Percentiles rank a stretch among this genome's conserved stretches.
Conservation (phyloP, 805 yeast species). For the Candida tibetensis region DNA sequence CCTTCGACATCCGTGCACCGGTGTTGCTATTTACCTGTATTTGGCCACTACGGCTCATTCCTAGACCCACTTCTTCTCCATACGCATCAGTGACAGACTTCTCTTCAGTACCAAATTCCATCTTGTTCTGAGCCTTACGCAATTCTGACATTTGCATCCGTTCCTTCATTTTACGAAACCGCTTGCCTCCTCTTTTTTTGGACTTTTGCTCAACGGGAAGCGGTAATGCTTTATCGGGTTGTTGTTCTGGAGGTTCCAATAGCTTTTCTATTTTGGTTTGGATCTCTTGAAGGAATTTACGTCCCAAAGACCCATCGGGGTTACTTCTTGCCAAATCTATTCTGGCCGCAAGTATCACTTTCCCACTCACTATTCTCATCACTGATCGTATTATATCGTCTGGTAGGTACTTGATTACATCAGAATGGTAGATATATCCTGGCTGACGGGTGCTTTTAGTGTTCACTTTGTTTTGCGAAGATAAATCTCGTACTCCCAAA, state of each 20-base stretch:
- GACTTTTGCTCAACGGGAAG: slow-evolving; percentile 72
- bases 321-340: slow-evolving; percentile 55
- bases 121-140: slow-evolving; percentile 77
- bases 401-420: slow-evolving; percentile 57
- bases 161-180: slow-evolving; percentile 77
- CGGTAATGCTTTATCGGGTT: slow-evolving; percentile 61
- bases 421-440: slow-evolving; percentile 66
- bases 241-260: slow-evolving; percentile 70
- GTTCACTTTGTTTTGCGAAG: slow-evolving; percentile 20
- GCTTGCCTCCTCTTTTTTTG: slow-evolving; percentile 82
- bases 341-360: slow-evolving; percentile 77
- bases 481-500: slow-evolving; percentile 54
- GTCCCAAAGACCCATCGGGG: slow-evolving; percentile 54
- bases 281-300: slow-evolving; percentile 58
- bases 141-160: slow-evolving; percentile 77
- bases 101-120: slow-evolving; percentile 79
- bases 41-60: slow-evolving; percentile 52
- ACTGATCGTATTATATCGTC: slow-evolving; percentile 63
- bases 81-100: slow-evolving; percentile 56
- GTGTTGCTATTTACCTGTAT: slow-evolving; percentile 44
- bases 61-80: slow-evolving; percentile 83
- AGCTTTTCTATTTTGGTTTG: slow-evolving; percentile 63
- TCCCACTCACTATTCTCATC: slow-evolving; percentile 75
- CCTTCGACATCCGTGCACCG: slow-evolving; percentile 58
- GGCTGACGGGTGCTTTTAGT: slow-evolving; percentile 46